These are phyloP conservation scores for Pelargonium cotyledonis DNA, from an alignment of 441 rosid species.

Conservation along the genomic window DNA sequence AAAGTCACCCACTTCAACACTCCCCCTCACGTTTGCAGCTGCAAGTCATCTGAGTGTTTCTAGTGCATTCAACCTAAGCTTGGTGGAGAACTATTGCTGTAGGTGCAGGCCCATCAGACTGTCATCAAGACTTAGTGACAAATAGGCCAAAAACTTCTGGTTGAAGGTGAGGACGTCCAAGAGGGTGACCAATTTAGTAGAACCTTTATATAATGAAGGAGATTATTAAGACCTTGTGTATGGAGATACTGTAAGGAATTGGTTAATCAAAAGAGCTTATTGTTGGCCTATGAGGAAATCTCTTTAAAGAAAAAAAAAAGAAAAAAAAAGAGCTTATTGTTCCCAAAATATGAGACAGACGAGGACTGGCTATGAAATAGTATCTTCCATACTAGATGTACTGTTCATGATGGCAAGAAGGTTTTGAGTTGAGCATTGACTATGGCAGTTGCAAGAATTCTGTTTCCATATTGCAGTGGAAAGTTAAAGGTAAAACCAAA, in stretches of 20 bases:
- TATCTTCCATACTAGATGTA: background rate
- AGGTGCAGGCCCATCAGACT: background rate
- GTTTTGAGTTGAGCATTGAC: background rate
- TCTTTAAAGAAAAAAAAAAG: no score
- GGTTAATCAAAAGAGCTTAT: background rate
- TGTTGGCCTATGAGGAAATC: no score
- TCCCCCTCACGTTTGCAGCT: no score
- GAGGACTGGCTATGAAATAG: background rate
- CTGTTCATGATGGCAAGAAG: background rate
- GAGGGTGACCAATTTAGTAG: background rate
- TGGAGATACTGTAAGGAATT: background rate
- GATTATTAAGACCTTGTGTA: background rate
- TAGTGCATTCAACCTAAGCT: background rate
- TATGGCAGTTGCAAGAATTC: background rate
- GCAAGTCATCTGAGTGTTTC: background rate
- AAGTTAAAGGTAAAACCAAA: background rate
- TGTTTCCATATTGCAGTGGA: background rate
- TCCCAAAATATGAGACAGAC: background rate
- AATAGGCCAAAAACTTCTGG: background rate
- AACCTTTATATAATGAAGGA: background rate
- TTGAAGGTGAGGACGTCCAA: background rate
- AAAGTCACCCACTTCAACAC: no score
- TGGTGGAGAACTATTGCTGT: background rate
- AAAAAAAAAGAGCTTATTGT: background rate
- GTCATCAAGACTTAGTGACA: background rate